Evolutionary conservation across 441 rosid species (phyloP), one percentile per base, ranked within the genome.

Genomic region (Macaranga tanarius): DNA sequence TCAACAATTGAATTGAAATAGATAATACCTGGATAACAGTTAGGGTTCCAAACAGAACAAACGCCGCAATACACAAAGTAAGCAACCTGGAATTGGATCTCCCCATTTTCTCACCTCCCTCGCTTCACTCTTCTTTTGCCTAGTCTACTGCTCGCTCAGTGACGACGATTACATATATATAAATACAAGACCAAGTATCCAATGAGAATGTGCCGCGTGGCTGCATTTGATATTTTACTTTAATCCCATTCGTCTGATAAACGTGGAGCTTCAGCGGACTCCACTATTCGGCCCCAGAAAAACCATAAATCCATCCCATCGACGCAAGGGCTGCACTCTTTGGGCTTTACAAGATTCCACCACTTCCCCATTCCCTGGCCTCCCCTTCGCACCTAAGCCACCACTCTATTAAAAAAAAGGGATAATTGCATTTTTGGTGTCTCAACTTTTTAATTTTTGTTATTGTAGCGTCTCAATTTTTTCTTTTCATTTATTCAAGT

Each of bases 21-120:
- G 22, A 20, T 2, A 19, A 25, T 56, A 90, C 95, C 95, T 89
- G 97, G 64, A 86, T 89, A 76, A 90, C 77, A 78, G 87, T 83
- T 56, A 89, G 86, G 77, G 88, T 83, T 75, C 84, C 87, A 71
- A 86, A 87, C 57, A 90, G 85, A 75, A 84, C 83, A 51, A 90
- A 10, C 23, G 91, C 90, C 57, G 87, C 48, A n/a, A 87, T 65
- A 69, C 87, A 77, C 15, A 82, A 71, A 4, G 88, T 77, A 60
- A 82, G 75, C 81, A 79, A 68, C 82, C 83, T 84, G 1, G 88
- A 76, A 58, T 79, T 79, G 2, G 88, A 79, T 63, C 81, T 82
- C 44, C 85, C 70, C 74, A 67, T 79, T 19, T 57, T 66, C 48
- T 19, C 19, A 48, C 50, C 15, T 23, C 44, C 50, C 15, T 23